Base-by-base conservation (phyloP, 2,329 filamentous ascomycete species). In the Ceratocystis albifundus region DNA sequence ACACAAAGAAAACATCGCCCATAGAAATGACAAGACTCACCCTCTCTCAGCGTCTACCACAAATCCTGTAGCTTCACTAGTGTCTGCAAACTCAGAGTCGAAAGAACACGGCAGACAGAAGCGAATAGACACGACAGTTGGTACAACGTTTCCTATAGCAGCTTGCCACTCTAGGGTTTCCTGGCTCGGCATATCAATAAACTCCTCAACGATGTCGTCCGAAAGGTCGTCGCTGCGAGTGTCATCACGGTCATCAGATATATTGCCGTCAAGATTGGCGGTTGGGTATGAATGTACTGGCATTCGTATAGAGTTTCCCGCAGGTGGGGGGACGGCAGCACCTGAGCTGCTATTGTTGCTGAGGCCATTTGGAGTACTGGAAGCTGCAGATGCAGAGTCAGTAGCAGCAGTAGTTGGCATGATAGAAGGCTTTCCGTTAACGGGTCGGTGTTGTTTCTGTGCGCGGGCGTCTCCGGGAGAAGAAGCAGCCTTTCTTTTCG, bases 91-190 rank as follows among this genome's bases (percentile, higher is more conserved):
- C 72, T 99, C 94, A n/a, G 94, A 97, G 75, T 99, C 94, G 75
- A 99, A 99, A 28, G 93, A 92, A 75, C 90, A 96, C 0, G 94
- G 96, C 80, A 96, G 91, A 75, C 93, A 97, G 79, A 99, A 99
- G 71, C 96, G 89, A 72, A 99, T 97, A n/a, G 93, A 96, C 62
- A 99, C 94, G 20, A 97, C 94, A 71, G 92, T 96, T 74, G 88
- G 87, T 65, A 99, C 92, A 2, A 99, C 94, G 69, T 86, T 88
- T 76, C 96, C 92, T 68, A 97, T 96, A 0, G 92, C 96, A 63
- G 87, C 88, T 76, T 97, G 93, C 94, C 94, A 99, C 77, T 96
- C 92, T 69, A 55, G 70, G 22, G 70, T 69, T 59, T 72, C 71
- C 28, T 65, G 62, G 65, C 73, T 73, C 12, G 74, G 70, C 4